These are phyloP conservation scores for Penicillium sp. DNA, from an alignment of 2,329 filamentous ascomycete species.

Conservation along the genomic window DNA sequence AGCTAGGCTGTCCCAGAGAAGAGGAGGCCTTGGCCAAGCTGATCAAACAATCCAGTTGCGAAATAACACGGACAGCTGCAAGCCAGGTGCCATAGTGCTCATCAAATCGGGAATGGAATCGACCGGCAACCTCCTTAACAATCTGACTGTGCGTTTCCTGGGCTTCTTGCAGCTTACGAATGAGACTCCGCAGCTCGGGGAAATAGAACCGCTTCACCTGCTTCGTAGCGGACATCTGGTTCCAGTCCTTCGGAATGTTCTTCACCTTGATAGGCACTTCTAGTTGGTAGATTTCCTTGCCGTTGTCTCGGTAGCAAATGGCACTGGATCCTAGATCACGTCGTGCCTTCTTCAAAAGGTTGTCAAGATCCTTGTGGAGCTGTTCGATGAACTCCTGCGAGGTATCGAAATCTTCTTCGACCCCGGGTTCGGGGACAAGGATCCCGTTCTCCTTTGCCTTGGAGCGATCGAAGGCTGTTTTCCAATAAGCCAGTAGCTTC, in stretches of 20 bases:
- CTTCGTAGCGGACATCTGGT: slow-evolving; percentile 92
- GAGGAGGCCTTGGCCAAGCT: slow-evolving; percentile 86
- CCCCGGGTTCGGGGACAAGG: slow-evolving; percentile 78
- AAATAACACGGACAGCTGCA: slow-evolving; percentile 81
- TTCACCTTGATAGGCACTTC: slow-evolving; percentile 85
- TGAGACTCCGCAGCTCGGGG: slow-evolving; percentile 73
- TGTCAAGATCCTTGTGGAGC: slow-evolving; percentile 70
- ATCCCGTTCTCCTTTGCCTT: slow-evolving; percentile 77
- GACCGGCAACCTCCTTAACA: slow-evolving; percentile 76
- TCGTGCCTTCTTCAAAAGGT: slow-evolving; percentile 68
- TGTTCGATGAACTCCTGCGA: slow-evolving; percentile 74
- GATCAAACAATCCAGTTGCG: slow-evolving; percentile 92
- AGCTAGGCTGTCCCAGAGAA: slow-evolving; percentile 80
- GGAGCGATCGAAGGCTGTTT: slow-evolving; percentile 80
- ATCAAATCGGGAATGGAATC: slow-evolving; percentile 87
- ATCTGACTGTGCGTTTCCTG: slow-evolving; percentile 93
- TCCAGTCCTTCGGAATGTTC: slow-evolving; percentile 78
- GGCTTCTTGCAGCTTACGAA: slow-evolving; percentile 86
- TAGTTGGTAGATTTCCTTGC: slow-evolving; percentile 95
- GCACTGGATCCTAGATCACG: slow-evolving; percentile 70
- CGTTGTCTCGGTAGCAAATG: slow-evolving; percentile 77
- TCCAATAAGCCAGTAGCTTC: slow-evolving; percentile 77
- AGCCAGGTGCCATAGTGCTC: slow-evolving; percentile 83
- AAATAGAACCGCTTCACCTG: slow-evolving; percentile 94
- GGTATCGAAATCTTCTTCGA: slow-evolving; percentile 88